Evolutionary conservation across 768 basidiomycete species (phyloP).

Genomic region (Boletus edulis): DNA sequence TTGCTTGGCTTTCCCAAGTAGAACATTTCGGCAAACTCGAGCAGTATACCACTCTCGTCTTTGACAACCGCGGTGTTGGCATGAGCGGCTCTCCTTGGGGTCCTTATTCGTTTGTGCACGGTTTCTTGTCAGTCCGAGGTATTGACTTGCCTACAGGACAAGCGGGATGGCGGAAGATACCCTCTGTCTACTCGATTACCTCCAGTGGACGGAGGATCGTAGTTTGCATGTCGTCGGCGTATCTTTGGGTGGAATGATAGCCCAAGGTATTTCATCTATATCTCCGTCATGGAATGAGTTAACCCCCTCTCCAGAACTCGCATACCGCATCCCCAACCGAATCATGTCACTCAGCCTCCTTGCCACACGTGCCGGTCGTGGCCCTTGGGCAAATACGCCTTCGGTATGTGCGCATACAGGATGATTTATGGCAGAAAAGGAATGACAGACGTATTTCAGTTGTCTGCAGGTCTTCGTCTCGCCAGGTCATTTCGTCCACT

Average conservation of each 20-base stretch:
- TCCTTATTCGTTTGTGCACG: slow-evolving; percentile 64
- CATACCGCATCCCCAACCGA: slow-evolving; percentile 60
- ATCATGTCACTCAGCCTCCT: slow-evolving; percentile 63
- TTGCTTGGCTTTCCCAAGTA: slow-evolving; percentile 65
- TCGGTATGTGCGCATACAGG: slow-evolving; percentile 43
- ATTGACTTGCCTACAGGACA: slow-evolving; percentile 43
- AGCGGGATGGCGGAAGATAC: slow-evolving; percentile 76
- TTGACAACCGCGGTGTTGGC: slow-evolving; percentile 85
- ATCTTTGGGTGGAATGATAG: slow-evolving; percentile 84
- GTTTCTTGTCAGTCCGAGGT: background rate
- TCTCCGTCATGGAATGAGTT: background rate
- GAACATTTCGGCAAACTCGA: slow-evolving; percentile 53
- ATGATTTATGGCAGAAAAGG: background rate
- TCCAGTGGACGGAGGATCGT: slow-evolving; percentile 66
- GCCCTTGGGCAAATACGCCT: slow-evolving; percentile 55
- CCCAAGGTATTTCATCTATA: slow-evolving; percentile 50
- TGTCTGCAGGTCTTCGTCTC: slow-evolving; percentile 37
- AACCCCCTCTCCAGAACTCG: slow-evolving; percentile 51
- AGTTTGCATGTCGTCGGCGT: slow-evolving; percentile 70
- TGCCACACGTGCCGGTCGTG: slow-evolving; percentile 70
- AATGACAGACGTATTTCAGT: slow-evolving; percentile 29
- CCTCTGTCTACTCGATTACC: slow-evolving; percentile 60
- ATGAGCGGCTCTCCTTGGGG: slow-evolving; percentile 68
- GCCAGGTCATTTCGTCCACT: slow-evolving; percentile 27
- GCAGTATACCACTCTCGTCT: slow-evolving; percentile 64